Conservation (phyloP, 1,284 basidiomycete genomes). For the Rhodotorula sp. region DNA sequence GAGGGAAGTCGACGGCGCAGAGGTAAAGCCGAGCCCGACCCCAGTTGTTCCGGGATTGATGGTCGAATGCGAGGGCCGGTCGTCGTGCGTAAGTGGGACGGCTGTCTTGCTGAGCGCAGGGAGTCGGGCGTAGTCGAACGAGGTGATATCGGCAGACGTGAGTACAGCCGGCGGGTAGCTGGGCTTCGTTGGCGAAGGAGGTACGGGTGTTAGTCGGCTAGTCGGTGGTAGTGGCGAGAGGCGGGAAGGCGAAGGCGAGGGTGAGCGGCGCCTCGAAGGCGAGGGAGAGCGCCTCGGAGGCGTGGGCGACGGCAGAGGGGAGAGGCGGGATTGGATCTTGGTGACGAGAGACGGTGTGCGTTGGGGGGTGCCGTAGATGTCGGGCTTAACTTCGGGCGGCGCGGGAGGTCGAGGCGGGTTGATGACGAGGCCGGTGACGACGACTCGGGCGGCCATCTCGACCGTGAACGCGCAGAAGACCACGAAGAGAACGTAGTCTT, state of each 20-base stretch:
- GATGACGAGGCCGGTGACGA: slow-evolving; percentile 85
- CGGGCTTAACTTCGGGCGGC: background rate
- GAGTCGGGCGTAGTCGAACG: background rate
- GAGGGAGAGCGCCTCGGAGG: background rate
- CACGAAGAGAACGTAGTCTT: slow-evolving; percentile 77
- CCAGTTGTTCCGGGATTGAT: background rate
- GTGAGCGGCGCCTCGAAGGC: background rate
- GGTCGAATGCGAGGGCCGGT: background rate
- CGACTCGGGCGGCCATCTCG: slow-evolving; percentile 83
- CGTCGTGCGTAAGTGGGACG: background rate
- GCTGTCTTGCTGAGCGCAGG: background rate
- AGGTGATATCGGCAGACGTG: slow-evolving; percentile 5
- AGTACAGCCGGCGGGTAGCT: background rate
- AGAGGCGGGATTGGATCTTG: slow-evolving; percentile 16
- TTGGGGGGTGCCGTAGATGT: slow-evolving; percentile 1
- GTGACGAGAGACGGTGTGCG: slow-evolving; percentile 21
- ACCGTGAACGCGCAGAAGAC: slow-evolving; percentile 85
- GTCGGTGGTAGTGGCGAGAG: background rate
- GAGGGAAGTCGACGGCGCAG: background rate
- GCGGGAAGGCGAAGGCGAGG: background rate
- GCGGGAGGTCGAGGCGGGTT: slow-evolving; percentile 64
- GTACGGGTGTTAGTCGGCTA: background rate
- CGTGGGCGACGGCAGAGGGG: slow-evolving; percentile 5
- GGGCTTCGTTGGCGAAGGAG: slow-evolving; percentile 6
- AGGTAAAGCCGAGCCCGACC: slow-evolving; percentile 13